phyloP scores from a whole-genome alignment of 75 land plant species.

The Adiantum capillusveneris region DNA sequence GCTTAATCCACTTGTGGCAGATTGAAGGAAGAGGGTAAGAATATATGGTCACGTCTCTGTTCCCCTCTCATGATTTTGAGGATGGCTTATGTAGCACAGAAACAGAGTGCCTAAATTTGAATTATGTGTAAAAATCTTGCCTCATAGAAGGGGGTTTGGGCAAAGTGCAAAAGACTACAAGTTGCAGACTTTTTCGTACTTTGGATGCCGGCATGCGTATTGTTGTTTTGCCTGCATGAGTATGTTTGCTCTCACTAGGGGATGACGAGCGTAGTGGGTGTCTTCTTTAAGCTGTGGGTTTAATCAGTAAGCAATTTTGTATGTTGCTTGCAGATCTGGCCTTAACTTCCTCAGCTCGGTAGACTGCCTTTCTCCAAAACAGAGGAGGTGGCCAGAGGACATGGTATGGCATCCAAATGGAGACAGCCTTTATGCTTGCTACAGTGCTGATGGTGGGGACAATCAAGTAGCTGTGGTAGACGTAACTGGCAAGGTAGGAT shows the following conservation, averaged over 20 bases:
- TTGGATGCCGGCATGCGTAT: background rate
- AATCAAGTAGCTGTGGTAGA: constrained; percentile 40
- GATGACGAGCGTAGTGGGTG: background rate
- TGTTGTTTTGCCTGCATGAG: too few species aligned
- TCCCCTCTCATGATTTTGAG: too few species aligned
- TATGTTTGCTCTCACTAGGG: background rate
- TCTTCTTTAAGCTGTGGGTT: background rate
- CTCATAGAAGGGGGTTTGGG: too few species aligned
- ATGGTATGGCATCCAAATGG: constrained; percentile 87
- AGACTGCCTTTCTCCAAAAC: constrained; percentile 53
- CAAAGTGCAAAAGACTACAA: too few species aligned
- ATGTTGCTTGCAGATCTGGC: background rate
- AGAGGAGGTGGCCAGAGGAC: constrained; percentile 88
- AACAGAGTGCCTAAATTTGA: too few species aligned
- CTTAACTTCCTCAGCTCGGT: constrained; percentile 30
- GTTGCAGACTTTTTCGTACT: background rate
- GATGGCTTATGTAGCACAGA: too few species aligned
- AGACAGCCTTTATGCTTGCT: constrained; percentile 47
- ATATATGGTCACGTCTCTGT: too few species aligned
- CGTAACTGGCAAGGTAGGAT: background rate
- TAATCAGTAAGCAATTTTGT: background rate
- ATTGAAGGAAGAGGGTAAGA: constrained; percentile 24
- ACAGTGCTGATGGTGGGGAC: constrained; percentile 70
- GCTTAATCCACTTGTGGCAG: constrained; percentile 29
- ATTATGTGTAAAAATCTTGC: too few species aligned